Percentiles rank a stretch among this genome's conserved stretches.
phyloP scores from a whole-genome alignment of 345 rosid species.

The Psidium friedrichsthalianum region DNA sequence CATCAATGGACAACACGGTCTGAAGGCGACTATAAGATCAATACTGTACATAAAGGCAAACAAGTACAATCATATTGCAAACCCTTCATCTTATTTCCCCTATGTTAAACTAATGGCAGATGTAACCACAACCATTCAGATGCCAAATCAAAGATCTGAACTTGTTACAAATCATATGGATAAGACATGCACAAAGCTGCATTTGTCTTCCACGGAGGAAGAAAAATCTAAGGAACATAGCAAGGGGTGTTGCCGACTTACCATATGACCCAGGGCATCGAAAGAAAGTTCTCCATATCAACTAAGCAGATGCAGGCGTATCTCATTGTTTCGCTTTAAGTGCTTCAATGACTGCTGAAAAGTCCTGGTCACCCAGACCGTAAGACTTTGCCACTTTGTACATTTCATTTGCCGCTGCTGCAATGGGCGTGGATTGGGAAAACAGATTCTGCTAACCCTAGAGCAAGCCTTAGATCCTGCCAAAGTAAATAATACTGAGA shows the following conservation, averaged over 20 bases:
- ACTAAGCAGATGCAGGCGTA: neutral
- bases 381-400: slow-evolving; percentile 78
- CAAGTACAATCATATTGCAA: neutral
- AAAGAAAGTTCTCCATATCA: neutral
- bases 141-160: neutral
- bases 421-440: slow-evolving; percentile 81
- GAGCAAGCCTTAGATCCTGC: slow-evolving; percentile 86
- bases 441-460: slow-evolving; percentile 84
- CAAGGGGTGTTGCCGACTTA: neutral
- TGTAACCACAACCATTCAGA: neutral
- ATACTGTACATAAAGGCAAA: neutral
- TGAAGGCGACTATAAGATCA: neutral
- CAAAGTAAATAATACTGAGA: neutral
- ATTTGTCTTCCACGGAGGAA: neutral
- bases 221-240: neutral
- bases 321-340: slow-evolving; percentile 37
- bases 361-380: slow-evolving; percentile 76
- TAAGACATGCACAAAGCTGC: neutral
- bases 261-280: neutral
- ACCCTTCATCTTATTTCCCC: neutral
- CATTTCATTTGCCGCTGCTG: slow-evolving; percentile 83
- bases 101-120: neutral
- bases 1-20: no score
- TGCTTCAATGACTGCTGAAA: slow-evolving; percentile 89
- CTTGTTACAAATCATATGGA: neutral